Evolutionary conservation across 495 filamentous ascomycete genomes (phyloP).

Genomic region (Penicillium paradoxum): DNA sequence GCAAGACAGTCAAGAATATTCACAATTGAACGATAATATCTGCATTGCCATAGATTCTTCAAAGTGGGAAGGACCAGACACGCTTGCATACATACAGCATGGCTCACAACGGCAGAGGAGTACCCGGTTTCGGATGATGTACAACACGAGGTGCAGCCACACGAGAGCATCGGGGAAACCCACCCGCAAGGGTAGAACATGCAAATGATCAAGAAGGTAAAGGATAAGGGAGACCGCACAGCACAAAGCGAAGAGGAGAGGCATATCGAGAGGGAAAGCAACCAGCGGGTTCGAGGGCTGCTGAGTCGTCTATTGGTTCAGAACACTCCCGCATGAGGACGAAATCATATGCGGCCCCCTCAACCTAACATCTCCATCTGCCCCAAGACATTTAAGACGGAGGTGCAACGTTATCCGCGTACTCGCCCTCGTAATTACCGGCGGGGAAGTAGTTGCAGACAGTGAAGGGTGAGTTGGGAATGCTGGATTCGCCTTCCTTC

Average conservation of each 20-base stretch:
- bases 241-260: slow-evolving; percentile 8
- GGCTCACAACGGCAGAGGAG: background rate
- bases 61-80: slow-evolving; percentile 6
- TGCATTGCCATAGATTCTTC: slow-evolving; percentile 15
- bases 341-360: background rate
- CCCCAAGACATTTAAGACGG: slow-evolving; percentile 24
- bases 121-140: background rate
- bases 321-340: background rate
- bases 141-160: background rate
- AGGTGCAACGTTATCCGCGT: slow-evolving; percentile 59
- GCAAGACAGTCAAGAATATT: slow-evolving; percentile 31
- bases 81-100: slow-evolving; percentile 23
- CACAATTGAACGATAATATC: slow-evolving; percentile 33
- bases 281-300: background rate
- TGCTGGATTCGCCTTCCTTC: slow-evolving; percentile 36
- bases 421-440: slow-evolving; percentile 65
- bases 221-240: slow-evolving; percentile 8
- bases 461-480: slow-evolving; percentile 54
- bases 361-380: background rate
- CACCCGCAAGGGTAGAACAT: slow-evolving; percentile 14
- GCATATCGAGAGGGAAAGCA: background rate
- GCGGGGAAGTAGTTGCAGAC: slow-evolving; percentile 86
- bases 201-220: slow-evolving; percentile 22
- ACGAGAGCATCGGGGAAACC: slow-evolving; percentile 2
- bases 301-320: background rate